Percentiles rank a stretch among this genome's conserved stretches.
Evolutionary conservation across 768 basidiomycete species (phyloP).

Genomic region (Leccinum rimulosum): DNA sequence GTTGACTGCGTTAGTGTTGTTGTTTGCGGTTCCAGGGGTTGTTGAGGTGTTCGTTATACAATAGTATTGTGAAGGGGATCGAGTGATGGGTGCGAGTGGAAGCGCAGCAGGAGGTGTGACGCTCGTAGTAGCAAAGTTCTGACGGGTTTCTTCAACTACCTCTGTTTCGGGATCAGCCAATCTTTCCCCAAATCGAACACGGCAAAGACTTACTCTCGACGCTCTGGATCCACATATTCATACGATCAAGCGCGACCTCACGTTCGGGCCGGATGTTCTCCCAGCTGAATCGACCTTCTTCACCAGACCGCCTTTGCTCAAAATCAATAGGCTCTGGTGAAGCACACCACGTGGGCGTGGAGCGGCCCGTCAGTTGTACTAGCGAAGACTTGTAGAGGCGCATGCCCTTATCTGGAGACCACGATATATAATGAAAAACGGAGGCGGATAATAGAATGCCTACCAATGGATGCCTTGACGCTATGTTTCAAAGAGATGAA

Average conservation of each 20-base stretch:
- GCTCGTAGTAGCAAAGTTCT: slow-evolving; percentile 61
- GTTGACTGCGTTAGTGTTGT: slow-evolving; percentile 5
- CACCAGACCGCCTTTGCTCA: slow-evolving; percentile 31
- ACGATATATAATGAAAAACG: background rate
- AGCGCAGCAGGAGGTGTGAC: slow-evolving; percentile 56
- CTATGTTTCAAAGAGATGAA: slow-evolving; percentile 61
- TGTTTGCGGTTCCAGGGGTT: slow-evolving; percentile 20
- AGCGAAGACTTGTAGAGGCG: slow-evolving; percentile 65
- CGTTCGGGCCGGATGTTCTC: slow-evolving; percentile 33
- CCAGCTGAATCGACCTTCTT: slow-evolving; percentile 35
- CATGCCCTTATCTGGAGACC: slow-evolving; percentile 59
- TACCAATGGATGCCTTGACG: slow-evolving; percentile 74
- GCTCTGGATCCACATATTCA: slow-evolving; percentile 80
- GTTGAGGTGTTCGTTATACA: slow-evolving; percentile 30
- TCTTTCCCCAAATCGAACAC: background rate
- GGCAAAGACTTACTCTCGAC: slow-evolving; percentile 66
- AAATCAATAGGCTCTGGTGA: slow-evolving; percentile 33
- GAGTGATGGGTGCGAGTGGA: slow-evolving; percentile 57
- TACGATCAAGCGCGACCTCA: slow-evolving; percentile 50
- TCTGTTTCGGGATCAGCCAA: slow-evolving; percentile 40
- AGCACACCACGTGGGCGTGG: slow-evolving; percentile 26
- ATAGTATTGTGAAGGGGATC: slow-evolving; percentile 41
- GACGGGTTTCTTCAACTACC: slow-evolving; percentile 78
- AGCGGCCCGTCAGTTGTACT: slow-evolving; percentile 37
- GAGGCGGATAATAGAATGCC: slow-evolving; percentile 18